phyloP scores from a whole-genome alignment of 1,284 basidiomycete genomes.

The Sanghuangporus weigelae region DNA sequence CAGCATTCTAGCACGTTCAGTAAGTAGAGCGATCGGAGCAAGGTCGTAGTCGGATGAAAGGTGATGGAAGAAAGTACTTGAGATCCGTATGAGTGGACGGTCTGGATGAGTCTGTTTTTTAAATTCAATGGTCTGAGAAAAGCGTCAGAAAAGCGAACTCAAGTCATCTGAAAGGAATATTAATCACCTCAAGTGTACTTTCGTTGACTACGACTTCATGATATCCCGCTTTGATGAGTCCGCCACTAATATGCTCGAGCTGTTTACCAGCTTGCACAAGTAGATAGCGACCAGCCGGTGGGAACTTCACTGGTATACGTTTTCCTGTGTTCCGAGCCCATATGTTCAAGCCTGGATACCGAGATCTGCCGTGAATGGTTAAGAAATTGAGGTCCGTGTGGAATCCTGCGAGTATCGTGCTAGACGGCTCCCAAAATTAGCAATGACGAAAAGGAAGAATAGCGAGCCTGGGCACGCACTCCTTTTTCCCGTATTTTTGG shows the following conservation, averaged over 20 bases:
- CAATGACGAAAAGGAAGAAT: neutral
- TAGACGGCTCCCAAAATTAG: neutral
- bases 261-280: slow-evolving; percentile 91
- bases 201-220: slow-evolving; percentile 90
- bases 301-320: slow-evolving; percentile 79
- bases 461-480: slow-evolving; percentile 21
- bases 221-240: slow-evolving; percentile 85
- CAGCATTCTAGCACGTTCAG: slow-evolving; percentile 38
- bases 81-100: slow-evolving; percentile 86
- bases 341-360: slow-evolving; percentile 80
- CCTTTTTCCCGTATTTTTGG: slow-evolving; percentile 65
- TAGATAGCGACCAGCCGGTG: slow-evolving; percentile 61
- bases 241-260: slow-evolving; percentile 83
- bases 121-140: slow-evolving; percentile 56
- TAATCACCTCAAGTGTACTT: slow-evolving; percentile 60
- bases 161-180: neutral
- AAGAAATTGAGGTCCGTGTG: slow-evolving; percentile 82
- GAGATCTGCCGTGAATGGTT: slow-evolving; percentile 87
- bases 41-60: slow-evolving; percentile 81
- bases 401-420: slow-evolving; percentile 84
- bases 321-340: slow-evolving; percentile 92
- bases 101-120: slow-evolving; percentile 54
- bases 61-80: slow-evolving; percentile 94
- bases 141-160: neutral
- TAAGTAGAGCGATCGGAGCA: slow-evolving; percentile 54